Percentiles rank a stretch among this genome's conserved stretches.
These are phyloP conservation scores for Lasiosphaeria hispida DNA, from an alignment of 495 filamentous ascomycete species.

Conservation along the genomic window DNA sequence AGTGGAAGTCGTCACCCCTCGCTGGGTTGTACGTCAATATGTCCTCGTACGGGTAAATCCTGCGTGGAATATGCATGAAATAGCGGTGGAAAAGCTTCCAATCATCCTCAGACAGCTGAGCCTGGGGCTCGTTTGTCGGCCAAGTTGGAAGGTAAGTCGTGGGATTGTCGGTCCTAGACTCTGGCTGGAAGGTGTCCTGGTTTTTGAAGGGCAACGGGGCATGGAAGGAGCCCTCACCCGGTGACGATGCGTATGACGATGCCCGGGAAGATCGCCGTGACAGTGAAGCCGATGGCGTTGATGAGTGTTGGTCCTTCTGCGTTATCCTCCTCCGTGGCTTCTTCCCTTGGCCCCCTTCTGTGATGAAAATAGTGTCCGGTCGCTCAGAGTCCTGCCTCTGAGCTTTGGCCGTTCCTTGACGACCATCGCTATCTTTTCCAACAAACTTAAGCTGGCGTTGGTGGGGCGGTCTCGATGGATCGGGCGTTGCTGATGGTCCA, in stretches of 20 bases:
- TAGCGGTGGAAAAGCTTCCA: constrained; percentile 25
- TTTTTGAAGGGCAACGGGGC: background rate
- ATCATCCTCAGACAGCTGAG: constrained; percentile 17
- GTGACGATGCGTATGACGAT: constrained; percentile 7
- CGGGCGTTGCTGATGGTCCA: background rate
- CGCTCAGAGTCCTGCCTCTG: background rate
- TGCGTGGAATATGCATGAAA: constrained; percentile 15
- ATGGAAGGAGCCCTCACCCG: background rate
- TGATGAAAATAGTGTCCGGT: background rate
- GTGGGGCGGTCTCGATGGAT: background rate
- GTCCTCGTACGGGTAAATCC: constrained; percentile 32
- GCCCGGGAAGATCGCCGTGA: constrained; percentile 6
- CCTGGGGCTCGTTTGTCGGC: constrained; percentile 2
- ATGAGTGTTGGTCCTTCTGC: constrained; percentile 1
- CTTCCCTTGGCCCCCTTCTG: constrained; percentile 5
- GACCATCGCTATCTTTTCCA: constrained; percentile 8
- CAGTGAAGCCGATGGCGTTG: constrained; percentile 6
- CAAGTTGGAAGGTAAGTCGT: background rate
- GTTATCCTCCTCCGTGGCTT: constrained; percentile 13
- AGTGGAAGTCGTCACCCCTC: constrained; percentile 19
- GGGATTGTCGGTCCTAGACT: background rate
- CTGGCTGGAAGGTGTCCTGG: background rate
- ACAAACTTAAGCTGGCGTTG: constrained; percentile 23
- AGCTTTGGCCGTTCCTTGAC: background rate
- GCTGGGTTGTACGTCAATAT: constrained; percentile 30